Base-by-base conservation (phyloP, 1,139 yeast species). In the Candida tropicalis region DNA sequence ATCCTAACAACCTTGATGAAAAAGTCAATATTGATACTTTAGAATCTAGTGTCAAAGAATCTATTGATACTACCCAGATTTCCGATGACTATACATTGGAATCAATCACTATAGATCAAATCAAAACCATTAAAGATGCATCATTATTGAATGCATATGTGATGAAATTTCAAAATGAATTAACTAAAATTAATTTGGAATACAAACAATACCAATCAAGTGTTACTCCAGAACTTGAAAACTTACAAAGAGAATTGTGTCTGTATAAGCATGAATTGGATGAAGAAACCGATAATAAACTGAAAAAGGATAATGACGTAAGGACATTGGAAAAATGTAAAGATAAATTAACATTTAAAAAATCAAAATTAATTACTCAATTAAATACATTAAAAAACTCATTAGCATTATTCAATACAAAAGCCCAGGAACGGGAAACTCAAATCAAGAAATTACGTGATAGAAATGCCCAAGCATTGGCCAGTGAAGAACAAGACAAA, bases 351-450 rank as follows among this genome's bases (percentile, higher is more conserved):
- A 47, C 58, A 35, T 51, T 54, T 32, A 54, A 60, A 33, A 70
- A 70, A 48, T 59, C 69, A 39, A 72, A 72, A 50, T 53, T 70
- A 22, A 47, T 54, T 16, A 56, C 55, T 32, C 66, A 66, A 45
- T 43, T 69, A 25, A 56, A 60, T 40, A 48, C 59, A 17, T 44
- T 61, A 12, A 58, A 59, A 35, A 52, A 56, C 24, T 49, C 62
- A 5, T 44, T 53, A 15, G 57, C 53, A 11, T 44, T 51, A 29
- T 46, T 42, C 25, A 44, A 45, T 25, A 46, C 45, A 20, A 63
- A 65, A 39, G 50, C 65, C 37, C 54, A 54, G 16, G 65, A 63
- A 37, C 55, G 62, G 37, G 54, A 57, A 11, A 49, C 34, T 10
- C 57, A 58, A 33, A 50, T 67, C 16, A 55, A 58, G 18, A 63